Evolutionary conservation across 345 rosid species (phyloP).

Genomic region (Rubroshorea leprosula): DNA sequence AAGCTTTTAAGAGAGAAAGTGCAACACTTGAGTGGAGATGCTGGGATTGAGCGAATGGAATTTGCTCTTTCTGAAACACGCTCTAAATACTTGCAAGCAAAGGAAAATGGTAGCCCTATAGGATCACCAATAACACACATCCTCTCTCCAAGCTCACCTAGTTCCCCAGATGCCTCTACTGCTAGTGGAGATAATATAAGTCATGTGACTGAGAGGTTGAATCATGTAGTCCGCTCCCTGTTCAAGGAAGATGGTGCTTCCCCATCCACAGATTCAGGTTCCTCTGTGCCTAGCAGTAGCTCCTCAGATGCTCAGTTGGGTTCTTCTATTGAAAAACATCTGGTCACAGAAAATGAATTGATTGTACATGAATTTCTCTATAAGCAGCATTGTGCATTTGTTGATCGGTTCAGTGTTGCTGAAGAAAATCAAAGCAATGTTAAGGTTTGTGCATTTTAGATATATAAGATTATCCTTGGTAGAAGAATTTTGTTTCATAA

Average conservation of each 20-base stretch:
- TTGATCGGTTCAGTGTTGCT: too few relatives aligned
- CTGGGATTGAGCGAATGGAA: conserved; percentile 80
- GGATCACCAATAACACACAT: conserved; percentile 41
- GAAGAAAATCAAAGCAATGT: too few relatives aligned
- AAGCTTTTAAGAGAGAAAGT: conserved; percentile 79
- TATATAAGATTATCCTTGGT: too few relatives aligned
- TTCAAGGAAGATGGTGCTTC: conserved; percentile 49
- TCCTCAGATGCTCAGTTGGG: conserved; percentile 21
- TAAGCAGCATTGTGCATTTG: too few relatives aligned
- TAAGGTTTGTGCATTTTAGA: too few relatives aligned
- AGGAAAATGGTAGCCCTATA: conserved; percentile 53
- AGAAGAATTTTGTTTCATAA: too few relatives aligned
- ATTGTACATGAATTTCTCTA: too few relatives aligned
- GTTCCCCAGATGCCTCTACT: conserved; percentile 28
- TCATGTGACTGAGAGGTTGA: conserved; percentile 38
- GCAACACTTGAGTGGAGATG: conserved; percentile 64
- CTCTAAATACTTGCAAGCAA: conserved; percentile 47
- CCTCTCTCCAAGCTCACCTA: conserved; percentile 34
- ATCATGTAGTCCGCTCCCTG: conserved; percentile 58
- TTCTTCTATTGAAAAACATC: conserved; percentile 29
- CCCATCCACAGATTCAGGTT: conserved; percentile 29
- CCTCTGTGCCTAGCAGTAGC: conserved; percentile 25
- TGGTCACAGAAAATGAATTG: too few relatives aligned
- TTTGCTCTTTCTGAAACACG: conserved; percentile 65
- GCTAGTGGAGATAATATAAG: conserved; percentile 23